phyloP scores from a whole-genome alignment of 1,284 basidiomycete species.

The Pseudozyma hubeiensis region DNA sequence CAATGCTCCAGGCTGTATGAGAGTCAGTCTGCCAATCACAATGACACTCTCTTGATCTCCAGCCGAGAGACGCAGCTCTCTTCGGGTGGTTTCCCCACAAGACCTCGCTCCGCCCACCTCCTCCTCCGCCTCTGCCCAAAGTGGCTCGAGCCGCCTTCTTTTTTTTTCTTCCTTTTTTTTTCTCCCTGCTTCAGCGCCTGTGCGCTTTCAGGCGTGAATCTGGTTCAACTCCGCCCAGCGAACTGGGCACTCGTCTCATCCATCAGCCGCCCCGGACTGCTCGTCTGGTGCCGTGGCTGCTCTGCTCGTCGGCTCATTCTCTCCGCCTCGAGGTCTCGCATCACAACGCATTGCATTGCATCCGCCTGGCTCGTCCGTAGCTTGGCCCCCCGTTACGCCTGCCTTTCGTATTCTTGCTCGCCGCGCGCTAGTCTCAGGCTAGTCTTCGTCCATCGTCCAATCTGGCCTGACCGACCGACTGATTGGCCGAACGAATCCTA shows the following conservation, averaged over 20 bases:
- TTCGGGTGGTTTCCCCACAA: too few relatives aligned
- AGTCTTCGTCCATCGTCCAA: not conserved
- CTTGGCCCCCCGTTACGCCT: not conserved
- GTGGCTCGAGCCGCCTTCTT: constrained; percentile 7
- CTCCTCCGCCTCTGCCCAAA: not conserved
- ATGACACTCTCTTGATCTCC: too few relatives aligned
- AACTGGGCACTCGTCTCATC: too few relatives aligned
- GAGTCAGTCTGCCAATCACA: too few relatives aligned
- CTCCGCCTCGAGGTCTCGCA: not conserved
- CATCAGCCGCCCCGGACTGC: too few relatives aligned
- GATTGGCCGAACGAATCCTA: not conserved
- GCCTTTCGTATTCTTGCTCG: constrained; percentile 1
- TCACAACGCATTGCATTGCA: constrained; percentile 6
- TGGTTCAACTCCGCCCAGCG: not conserved
- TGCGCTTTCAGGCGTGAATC: constrained; percentile 5
- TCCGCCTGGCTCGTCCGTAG: constrained; percentile 1
- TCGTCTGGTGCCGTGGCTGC: too few relatives aligned
- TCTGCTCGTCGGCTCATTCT: not conserved
- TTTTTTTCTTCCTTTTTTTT: not conserved
- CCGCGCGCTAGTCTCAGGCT: too few relatives aligned
- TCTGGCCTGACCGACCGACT: not conserved
- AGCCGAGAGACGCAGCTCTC: too few relatives aligned
- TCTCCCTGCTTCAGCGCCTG: not conserved
- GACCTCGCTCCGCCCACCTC: too few relatives aligned
- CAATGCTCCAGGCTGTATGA: too few relatives aligned